Evolutionary conservation across 257 asterid species (phyloP).

Genomic region (Scutellaria barbata): DNA sequence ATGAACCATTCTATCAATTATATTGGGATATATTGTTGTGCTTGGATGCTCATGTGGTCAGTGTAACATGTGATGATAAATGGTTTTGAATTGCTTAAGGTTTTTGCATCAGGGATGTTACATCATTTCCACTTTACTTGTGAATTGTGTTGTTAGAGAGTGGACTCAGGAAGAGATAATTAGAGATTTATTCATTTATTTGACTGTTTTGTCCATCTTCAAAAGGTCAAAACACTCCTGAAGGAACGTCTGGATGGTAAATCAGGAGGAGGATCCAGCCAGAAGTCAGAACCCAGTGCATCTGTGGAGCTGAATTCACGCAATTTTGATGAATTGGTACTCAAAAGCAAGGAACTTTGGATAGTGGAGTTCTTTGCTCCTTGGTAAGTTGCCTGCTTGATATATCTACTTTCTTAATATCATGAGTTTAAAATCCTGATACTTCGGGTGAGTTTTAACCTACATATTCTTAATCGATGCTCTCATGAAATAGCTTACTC

Average conservation of each 20-base stretch:
- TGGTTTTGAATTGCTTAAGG: constrained; percentile 15
- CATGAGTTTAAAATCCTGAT: neutral
- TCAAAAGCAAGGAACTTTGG: constrained; percentile 95
- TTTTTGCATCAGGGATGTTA: constrained; percentile 26
- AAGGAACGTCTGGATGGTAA: constrained; percentile 88
- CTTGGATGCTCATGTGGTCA: constrained; percentile 20
- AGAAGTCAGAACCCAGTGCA: constrained; percentile 83
- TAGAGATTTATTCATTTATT: neutral
- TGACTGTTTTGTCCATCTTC: neutral
- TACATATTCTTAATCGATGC: neutral
- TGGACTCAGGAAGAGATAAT: constrained; percentile 11
- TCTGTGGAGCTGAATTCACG: constrained; percentile 81
- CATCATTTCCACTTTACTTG: constrained; percentile 31
- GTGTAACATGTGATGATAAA: neutral
- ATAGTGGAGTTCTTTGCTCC: constrained; percentile 97
- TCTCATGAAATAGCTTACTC: constrained; percentile 6
- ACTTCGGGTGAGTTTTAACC: neutral
- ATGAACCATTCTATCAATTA: constrained; percentile 10
- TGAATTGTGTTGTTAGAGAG: constrained; percentile 3
- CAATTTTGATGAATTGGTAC: constrained; percentile 86
- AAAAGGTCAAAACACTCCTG: constrained; percentile 70
- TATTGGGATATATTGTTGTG: neutral
- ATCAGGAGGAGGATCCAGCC: constrained; percentile 79
- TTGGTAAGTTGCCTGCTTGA: constrained; percentile 61
- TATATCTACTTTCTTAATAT: constrained; percentile 1